These are phyloP conservation scores for Elaeis oleifera DNA, from an alignment of 202 grass and related monocot genomes.

Conservation along the genomic window DNA sequence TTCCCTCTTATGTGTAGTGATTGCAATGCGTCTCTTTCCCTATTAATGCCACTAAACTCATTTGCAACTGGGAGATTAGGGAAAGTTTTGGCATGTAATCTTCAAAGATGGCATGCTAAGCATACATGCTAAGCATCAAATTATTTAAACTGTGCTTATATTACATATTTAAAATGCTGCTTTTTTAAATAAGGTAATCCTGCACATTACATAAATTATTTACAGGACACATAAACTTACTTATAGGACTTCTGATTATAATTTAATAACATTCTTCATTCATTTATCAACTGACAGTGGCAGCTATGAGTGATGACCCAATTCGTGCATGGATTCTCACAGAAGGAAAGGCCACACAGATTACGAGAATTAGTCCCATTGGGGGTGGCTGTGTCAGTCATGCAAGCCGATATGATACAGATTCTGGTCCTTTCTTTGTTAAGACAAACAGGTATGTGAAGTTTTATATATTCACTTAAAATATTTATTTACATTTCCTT, in stretches of 20 bases:
- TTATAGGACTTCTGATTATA: not conserved
- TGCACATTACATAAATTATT: not conserved
- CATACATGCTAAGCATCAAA: no score
- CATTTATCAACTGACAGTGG: slow-evolving; percentile 27
- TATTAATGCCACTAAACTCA: no score
- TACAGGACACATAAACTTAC: not conserved
- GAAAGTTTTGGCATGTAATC: no score
- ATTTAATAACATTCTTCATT: not conserved
- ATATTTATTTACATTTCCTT: not conserved
- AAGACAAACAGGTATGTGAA: slow-evolving; percentile 58
- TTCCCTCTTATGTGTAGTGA: no score
- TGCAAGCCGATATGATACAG: slow-evolving; percentile 54
- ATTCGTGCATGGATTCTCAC: slow-evolving; percentile 78
- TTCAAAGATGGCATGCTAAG: no score
- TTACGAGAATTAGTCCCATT: slow-evolving; percentile 52
- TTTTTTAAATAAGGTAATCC: no score
- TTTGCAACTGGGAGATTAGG: no score
- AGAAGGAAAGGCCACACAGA: slow-evolving; percentile 65
- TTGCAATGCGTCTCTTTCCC: no score
- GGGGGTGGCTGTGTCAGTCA: slow-evolving; percentile 66
- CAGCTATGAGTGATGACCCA: slow-evolving; percentile 48
- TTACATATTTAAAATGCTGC: no score
- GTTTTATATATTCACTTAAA: not conserved
- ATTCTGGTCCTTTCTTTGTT: slow-evolving; percentile 60
- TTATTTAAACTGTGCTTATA: no score